Evolutionary conservation across 768 basidiomycete genomes (phyloP), one percentile per base, ranked within the genome.

Genomic region (Tylopilus felleus): DNA sequence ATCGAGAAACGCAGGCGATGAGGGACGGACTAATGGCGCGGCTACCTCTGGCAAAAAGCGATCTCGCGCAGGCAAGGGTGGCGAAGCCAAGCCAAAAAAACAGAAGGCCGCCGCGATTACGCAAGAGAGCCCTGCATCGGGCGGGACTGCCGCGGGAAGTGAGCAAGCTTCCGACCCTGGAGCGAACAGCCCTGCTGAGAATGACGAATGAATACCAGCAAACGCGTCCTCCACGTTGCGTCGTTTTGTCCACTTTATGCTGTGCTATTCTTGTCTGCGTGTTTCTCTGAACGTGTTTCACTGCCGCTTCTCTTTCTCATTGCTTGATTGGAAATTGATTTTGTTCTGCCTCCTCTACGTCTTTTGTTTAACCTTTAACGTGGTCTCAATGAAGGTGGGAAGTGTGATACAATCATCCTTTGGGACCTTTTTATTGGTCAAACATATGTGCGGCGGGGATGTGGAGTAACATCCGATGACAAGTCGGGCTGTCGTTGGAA

Each of bases 61-160:
- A 53, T 51, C 57, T 23, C 66, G 69, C 41, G 56, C 56, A 6
- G 64, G 63, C 39, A 75, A 71, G 49, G 65, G 68, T 33, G 57
- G 69, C 38, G 62, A 63, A 14, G 43, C 65, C 8, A 73, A 69
- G 49, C 21, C 56, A 27, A 74, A 72, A 64, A 75, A 74, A 58
- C 47, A 51, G 10, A 75, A 74, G 61, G 52, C 49, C 1, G 16
- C 10, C 8, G 25, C 43, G 29, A 51, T 27, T 21, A 21, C 23
- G 5, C 52, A 57, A 53, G 64, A 60, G 31, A 61, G 56, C n/a
- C 52, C 64, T 23, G 52, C 57, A 10, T 55, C 66, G 29, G 65
- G 64, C 40, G 68, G 59, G 29, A 55, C 68, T n/a, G 55, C 51
- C 22, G 64, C 56, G 56, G 66, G 62, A 47, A 63, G 59, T 44